phyloP scores from a whole-genome alignment of 257 asterid species.

The Jaltomata sinuosa region DNA sequence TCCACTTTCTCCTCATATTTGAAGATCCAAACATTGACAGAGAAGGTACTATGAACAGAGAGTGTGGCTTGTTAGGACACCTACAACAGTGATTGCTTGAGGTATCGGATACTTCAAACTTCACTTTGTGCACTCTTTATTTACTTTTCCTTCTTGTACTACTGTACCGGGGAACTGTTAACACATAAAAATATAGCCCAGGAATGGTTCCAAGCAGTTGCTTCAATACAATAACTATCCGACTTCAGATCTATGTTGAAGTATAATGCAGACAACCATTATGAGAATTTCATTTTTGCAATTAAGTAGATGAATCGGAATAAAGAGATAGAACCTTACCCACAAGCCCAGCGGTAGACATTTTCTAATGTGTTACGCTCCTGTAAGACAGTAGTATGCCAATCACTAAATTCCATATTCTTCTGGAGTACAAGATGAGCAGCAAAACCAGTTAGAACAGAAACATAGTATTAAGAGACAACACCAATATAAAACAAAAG shows the following conservation, averaged over 20 bases:
- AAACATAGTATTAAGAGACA: not conserved
- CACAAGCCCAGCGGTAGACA: conserved; percentile 87
- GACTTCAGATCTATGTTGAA: not conserved
- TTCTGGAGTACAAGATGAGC: conserved; percentile 36
- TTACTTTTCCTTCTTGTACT: not conserved
- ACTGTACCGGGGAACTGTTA: not conserved
- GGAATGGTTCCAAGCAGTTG: not conserved
- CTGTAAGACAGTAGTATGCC: conserved; percentile 64
- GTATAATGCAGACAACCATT: not conserved
- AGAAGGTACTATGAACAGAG: not conserved
- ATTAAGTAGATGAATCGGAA: not conserved
- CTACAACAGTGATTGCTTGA: not conserved
- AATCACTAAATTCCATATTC: conserved; percentile 64
- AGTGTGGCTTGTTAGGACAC: not conserved
- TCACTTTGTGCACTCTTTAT: not conserved
- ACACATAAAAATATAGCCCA: not conserved
- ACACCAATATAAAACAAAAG: not conserved
- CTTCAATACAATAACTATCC: not conserved
- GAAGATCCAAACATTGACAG: not conserved
- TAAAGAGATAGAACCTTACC: conserved; percentile 42
- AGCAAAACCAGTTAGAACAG: not conserved
- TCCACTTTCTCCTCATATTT: not conserved
- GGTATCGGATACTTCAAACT: not conserved
- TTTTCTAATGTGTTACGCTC: conserved; percentile 74
- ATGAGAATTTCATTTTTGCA: not conserved